A percentile compares a stretch with the other conserved stretches of the same genome.
These are phyloP conservation scores for Castanea crenata DNA, from an alignment of 306 rosid genomes.

Conservation along the genomic window DNA sequence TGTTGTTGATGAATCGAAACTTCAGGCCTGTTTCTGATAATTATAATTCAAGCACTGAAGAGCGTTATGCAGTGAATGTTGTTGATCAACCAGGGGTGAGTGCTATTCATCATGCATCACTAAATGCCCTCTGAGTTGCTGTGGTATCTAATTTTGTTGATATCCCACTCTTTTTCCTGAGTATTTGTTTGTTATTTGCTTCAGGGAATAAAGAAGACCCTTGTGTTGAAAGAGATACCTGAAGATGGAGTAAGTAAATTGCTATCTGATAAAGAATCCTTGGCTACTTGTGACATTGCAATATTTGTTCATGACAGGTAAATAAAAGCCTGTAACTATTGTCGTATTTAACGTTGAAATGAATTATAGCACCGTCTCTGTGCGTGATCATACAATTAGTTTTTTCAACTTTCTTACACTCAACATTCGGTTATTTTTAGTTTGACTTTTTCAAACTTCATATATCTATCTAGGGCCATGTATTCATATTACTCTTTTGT, in stretches of 20 bases:
- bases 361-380: neutral
- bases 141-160: neutral
- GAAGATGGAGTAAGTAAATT: slow-evolving; percentile 70
- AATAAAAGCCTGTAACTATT: neutral
- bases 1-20: slow-evolving; percentile 18
- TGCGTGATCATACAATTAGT: neutral
- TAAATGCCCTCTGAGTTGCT: neutral
- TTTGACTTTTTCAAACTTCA: neutral
- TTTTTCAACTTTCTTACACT: neutral
- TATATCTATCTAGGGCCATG: neutral
- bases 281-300: slow-evolving; percentile 92
- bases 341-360: neutral
- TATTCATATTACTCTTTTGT: neutral
- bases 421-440: neutral
- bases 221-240: slow-evolving; percentile 83
- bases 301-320: slow-evolving; percentile 93
- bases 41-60: slow-evolving; percentile 63
- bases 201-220: slow-evolving; percentile 72
- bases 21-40: slow-evolving; percentile 65
- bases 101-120: slow-evolving; percentile 7
- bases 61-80: slow-evolving; percentile 74
- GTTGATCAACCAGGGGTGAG: slow-evolving; percentile 53
- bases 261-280: slow-evolving; percentile 74
- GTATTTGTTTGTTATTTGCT: slow-evolving; percentile 13
- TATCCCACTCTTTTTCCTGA: slow-evolving; percentile 1